Conservation (phyloP, 116 monocot species). For the Papilionanthe hybrid region DNA sequence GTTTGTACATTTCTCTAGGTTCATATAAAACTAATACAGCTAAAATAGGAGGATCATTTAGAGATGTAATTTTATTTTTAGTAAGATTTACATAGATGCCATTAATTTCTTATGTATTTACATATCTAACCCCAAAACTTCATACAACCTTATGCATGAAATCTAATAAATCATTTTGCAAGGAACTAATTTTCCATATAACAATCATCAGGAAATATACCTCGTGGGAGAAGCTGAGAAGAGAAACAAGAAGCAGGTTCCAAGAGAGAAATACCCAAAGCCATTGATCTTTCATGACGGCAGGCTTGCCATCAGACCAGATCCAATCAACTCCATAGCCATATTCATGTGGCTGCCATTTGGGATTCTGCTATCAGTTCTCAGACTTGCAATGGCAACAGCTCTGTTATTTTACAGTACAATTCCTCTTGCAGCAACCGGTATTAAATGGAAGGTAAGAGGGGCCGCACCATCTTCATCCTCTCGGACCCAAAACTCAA, state of each 20-base stretch:
- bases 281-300: constrained; percentile 71
- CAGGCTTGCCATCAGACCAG: constrained; percentile 54
- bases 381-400: background rate
- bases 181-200: too few relatives aligned
- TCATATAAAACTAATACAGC: too few relatives aligned
- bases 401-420: constrained; percentile 27
- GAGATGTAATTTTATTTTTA: too few relatives aligned
- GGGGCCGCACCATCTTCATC: background rate
- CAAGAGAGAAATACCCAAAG: constrained; percentile 31
- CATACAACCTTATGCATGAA: too few relatives aligned
- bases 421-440: constrained; percentile 21
- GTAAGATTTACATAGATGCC: too few relatives aligned
- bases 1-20: too few relatives aligned
- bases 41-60: too few relatives aligned
- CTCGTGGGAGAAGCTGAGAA: constrained; percentile 33
- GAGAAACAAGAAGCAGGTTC: constrained; percentile 37
- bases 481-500: background rate
- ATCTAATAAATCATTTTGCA: too few relatives aligned
- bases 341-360: constrained; percentile 64
- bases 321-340: constrained; percentile 25
- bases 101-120: too few relatives aligned
- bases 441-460: constrained; percentile 19
- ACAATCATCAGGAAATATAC: constrained; percentile 35
- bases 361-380: constrained; percentile 3
- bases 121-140: too few relatives aligned